phyloP scores from a whole-genome alignment of 2,329 filamentous ascomycete species.

The Stromatinia cepivora region DNA sequence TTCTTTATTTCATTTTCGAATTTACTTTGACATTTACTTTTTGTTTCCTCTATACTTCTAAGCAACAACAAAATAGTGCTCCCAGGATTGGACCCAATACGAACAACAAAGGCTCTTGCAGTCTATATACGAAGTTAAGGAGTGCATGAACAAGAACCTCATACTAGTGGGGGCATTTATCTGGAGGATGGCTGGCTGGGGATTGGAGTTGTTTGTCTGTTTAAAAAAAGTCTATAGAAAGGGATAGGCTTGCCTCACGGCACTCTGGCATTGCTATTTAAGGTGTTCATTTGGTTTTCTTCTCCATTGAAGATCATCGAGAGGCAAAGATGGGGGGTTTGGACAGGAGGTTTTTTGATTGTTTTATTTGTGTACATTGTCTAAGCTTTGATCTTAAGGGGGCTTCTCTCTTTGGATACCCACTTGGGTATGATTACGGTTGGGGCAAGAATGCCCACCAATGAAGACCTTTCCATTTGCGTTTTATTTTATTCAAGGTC shows the following conservation, averaged over 20 bases:
- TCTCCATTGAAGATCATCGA: neutral
- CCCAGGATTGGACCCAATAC: neutral
- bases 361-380: neutral
- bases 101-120: neutral
- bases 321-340: neutral
- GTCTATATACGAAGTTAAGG: neutral
- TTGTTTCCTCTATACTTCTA: neutral
- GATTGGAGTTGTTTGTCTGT: constrained; percentile 13
- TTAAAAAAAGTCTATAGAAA: constrained; percentile 14
- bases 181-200: neutral
- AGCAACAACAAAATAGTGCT: neutral
- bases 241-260: constrained; percentile 21
- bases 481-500: neutral
- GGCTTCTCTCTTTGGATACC: neutral
- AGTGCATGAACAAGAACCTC: neutral
- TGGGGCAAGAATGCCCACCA: neutral
- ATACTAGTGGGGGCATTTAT: constrained; percentile 1
- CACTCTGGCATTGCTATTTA: constrained; percentile 1
- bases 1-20: neutral
- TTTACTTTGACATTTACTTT: neutral
- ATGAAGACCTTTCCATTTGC: neutral
- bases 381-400: neutral
- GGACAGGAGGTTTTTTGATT: constrained; percentile 2
- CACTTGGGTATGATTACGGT: neutral
- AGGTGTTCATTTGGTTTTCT: constrained; percentile 13